A percentile compares a stretch with the other conserved stretches of the same genome.
Conservation (phyloP, 805 yeast species). For the Saccharomycopsis fibuligera region DNA sequence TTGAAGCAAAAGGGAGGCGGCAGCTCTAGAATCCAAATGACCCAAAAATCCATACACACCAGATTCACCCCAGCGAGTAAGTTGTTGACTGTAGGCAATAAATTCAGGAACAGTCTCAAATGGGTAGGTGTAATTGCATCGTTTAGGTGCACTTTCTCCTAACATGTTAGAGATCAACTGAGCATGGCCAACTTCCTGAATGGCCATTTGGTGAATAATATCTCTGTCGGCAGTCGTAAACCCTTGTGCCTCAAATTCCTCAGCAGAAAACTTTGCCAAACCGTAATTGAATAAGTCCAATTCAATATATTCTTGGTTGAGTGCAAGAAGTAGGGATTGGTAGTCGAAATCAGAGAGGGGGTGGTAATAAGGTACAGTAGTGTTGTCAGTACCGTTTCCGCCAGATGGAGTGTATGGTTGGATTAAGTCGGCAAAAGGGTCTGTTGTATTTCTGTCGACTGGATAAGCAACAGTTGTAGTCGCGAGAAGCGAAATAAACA, state of each 20-base stretch:
- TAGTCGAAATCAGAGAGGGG: background rate
- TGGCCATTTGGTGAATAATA: background rate
- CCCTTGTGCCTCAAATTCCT: background rate
- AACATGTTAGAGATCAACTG: background rate
- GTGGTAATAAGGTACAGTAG: background rate
- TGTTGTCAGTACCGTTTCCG: background rate
- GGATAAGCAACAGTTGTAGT: too few relatives aligned
- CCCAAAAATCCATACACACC: background rate
- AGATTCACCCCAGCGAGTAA: background rate
- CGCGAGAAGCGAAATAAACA: too few relatives aligned
- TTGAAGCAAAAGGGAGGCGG: background rate
- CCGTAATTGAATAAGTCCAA: conserved; percentile 1
- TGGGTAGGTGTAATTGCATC: background rate
- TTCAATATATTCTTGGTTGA: conserved; percentile 1
- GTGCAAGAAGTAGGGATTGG: background rate
- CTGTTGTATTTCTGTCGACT: background rate
- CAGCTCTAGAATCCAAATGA: background rate
- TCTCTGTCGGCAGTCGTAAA: background rate
- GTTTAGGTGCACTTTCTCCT: background rate
- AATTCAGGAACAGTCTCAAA: background rate
- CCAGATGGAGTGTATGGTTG: background rate
- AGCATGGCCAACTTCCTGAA: conserved; percentile 2
- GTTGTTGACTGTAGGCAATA: background rate
- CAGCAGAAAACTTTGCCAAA: background rate
- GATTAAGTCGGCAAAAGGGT: background rate